These are phyloP conservation scores for Dactylonectria macrodidyma DNA, from an alignment of 2,329 filamentous ascomycete species.

Conservation along the genomic window DNA sequence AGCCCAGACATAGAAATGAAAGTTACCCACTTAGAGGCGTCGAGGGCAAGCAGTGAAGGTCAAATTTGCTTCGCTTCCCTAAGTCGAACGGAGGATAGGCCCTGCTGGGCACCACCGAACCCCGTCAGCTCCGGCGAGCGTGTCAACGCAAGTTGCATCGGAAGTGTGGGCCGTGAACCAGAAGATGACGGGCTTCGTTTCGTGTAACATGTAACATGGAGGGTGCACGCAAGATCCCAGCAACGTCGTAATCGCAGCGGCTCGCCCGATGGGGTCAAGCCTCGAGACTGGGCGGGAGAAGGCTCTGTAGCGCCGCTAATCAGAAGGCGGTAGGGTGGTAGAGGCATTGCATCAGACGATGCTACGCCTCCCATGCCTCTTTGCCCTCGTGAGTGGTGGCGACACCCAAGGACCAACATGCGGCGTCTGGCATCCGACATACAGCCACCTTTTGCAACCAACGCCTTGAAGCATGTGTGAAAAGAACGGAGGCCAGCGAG, in stretches of 20 bases:
- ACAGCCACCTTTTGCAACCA: neutral
- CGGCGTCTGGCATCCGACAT: constrained; percentile 1
- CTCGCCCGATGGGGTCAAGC: constrained; percentile 11
- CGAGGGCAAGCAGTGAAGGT: constrained; percentile 7
- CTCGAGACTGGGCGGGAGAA: neutral
- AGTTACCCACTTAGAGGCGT: neutral
- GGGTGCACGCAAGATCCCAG: neutral
- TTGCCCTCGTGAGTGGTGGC: neutral
- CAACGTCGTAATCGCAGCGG: constrained; percentile 6
- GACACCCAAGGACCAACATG: neutral
- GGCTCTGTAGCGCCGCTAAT: neutral
- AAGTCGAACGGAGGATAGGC: constrained; percentile 1
- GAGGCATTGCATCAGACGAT: neutral
- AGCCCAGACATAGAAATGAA: neutral
- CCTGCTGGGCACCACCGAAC: neutral
- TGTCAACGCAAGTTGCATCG: constrained; percentile 22
- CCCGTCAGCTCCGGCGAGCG: constrained; percentile 4
- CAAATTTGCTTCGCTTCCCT: neutral
- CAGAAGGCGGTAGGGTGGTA: neutral
- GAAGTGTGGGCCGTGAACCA: constrained; percentile 11
- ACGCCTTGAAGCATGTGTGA: neutral
- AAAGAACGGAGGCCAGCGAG: neutral
- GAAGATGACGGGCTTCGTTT: constrained; percentile 1
- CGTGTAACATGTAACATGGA: constrained; percentile 21
- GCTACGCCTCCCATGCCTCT: neutral